Percentiles rank a stretch among this genome's conserved stretches.
These are phyloP conservation scores for Neolentinus lepideus DNA, from an alignment of 1,284 basidiomycete genomes.

Conservation along the genomic window DNA sequence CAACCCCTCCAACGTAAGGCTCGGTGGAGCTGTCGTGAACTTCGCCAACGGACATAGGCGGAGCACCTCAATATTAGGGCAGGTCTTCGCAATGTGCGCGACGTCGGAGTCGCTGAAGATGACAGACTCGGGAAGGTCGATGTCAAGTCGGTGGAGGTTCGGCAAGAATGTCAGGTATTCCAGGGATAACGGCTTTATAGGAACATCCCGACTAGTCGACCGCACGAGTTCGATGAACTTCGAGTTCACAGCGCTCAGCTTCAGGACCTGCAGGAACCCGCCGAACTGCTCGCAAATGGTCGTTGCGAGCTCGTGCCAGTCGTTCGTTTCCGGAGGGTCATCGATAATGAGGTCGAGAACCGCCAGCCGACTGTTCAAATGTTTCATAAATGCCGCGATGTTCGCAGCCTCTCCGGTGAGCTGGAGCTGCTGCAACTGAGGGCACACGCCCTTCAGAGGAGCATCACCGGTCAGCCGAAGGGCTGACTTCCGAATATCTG, in stretches of 20 bases:
- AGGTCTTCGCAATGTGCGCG: conserved; percentile 45
- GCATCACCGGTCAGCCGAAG: conserved; percentile 43
- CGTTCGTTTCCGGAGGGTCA: conserved; percentile 61
- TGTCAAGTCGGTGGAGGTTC: conserved; percentile 48
- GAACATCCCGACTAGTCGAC: conserved; percentile 46
- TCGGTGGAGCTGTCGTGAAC: conserved; percentile 49
- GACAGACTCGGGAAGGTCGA: conserved; percentile 69
- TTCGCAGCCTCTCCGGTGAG: conserved; percentile 63
- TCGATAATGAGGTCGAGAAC: conserved; percentile 68
- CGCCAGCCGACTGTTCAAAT: conserved; percentile 51
- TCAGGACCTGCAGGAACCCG: conserved; percentile 48
- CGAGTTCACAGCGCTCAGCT: conserved; percentile 52
- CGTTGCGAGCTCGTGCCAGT: conserved; percentile 63
- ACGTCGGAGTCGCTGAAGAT: conserved; percentile 57
- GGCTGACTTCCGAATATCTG: conserved; percentile 58
- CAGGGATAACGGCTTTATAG: conserved; percentile 45
- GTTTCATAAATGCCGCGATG: conserved; percentile 61
- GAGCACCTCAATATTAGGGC: conserved; percentile 58
- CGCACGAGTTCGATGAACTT: conserved; percentile 61
- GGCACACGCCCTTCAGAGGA: conserved; percentile 37
- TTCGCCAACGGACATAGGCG: conserved; percentile 60
- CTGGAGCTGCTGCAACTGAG: conserved; percentile 48
- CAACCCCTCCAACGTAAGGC: conserved; percentile 50
- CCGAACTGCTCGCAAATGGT: conserved; percentile 57
- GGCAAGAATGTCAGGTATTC: conserved; percentile 49